These are phyloP conservation scores for Pestalotiopsis sp. DNA, from an alignment of 2,329 filamentous ascomycete species.

Conservation along the genomic window DNA sequence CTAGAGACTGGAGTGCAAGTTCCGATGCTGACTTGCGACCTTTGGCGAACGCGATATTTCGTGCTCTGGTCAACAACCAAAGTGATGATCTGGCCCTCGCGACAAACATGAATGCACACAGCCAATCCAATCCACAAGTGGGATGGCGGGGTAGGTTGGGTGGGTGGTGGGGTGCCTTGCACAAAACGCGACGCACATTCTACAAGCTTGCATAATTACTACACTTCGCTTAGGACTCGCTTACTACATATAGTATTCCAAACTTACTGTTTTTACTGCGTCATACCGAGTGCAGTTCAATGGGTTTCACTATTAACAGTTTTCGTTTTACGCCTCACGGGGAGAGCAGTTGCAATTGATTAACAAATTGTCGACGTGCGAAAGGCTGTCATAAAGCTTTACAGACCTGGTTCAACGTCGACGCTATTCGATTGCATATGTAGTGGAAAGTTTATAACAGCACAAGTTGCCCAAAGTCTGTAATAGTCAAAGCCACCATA, in stretches of 20 bases:
- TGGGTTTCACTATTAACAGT: no score
- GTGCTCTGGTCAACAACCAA: neutral
- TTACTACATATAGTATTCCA: neutral
- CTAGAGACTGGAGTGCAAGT: neutral
- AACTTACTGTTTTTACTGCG: neutral
- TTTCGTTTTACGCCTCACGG: no score
- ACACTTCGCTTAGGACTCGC: neutral
- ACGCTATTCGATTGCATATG: no score
- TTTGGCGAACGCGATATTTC: neutral
- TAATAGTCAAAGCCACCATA: no score
- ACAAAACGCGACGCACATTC: neutral
- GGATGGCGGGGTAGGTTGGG: neutral
- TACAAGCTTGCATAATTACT: neutral
- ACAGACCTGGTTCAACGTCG: no score
- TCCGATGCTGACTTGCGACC: neutral
- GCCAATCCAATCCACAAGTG: neutral
- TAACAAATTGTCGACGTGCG: no score
- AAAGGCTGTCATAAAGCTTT: no score
- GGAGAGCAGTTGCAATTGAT: no score
- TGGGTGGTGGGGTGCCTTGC: neutral
- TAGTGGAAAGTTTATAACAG: no score
- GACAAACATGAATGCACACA: neutral
- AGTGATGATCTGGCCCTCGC: neutral
- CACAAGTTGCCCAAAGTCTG: no score
- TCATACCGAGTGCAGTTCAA: no score